These are phyloP conservation scores for Henckelia pumila DNA, from an alignment of 257 asterid genomes.

Conservation along the genomic window DNA sequence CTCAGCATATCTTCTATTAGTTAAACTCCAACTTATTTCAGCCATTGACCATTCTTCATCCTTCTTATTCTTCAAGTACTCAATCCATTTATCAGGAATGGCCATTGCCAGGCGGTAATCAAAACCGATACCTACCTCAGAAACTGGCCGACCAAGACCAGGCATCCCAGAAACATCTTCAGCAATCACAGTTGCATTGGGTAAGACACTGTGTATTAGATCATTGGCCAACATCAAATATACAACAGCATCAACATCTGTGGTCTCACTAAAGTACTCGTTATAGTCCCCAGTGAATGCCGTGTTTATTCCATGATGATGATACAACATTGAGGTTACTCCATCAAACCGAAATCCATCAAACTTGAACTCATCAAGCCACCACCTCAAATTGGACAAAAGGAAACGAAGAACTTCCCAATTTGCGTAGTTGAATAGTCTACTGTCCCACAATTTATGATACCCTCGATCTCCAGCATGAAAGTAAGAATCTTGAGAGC, in stretches of 20 bases:
- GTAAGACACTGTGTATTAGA: slow-evolving; percentile 70
- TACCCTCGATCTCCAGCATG: slow-evolving; percentile 86
- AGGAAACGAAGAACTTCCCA: slow-evolving; percentile 99
- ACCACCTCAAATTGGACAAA: slow-evolving; percentile 92
- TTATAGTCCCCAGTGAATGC: slow-evolving; percentile 74
- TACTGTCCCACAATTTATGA: slow-evolving; percentile 92
- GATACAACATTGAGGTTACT: slow-evolving; percentile 93
- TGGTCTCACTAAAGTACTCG: slow-evolving; percentile 82
- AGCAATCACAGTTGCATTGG: slow-evolving; percentile 85
- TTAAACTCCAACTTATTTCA: slow-evolving; percentile 74
- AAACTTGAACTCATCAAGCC: slow-evolving; percentile 89
- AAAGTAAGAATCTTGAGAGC: slow-evolving; percentile 90
- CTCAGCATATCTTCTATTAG: slow-evolving; percentile 88
- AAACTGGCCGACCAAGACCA: slow-evolving; percentile 75
- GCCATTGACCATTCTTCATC: slow-evolving; percentile 85
- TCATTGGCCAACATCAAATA: slow-evolving; percentile 88
- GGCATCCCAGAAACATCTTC: slow-evolving; percentile 99
- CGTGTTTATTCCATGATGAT: slow-evolving; percentile 86
- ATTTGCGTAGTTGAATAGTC: slow-evolving; percentile 79
- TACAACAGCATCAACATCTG: slow-evolving; percentile 92
- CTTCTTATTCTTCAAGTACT: slow-evolving; percentile 70
- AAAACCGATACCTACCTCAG: slow-evolving; percentile 93
- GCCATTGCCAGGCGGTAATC: slow-evolving; percentile 98
- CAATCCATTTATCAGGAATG: slow-evolving; percentile 97
- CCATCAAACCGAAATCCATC: slow-evolving; percentile 99